These are phyloP conservation scores for Thalassiosira profunda DNA, from an alignment of 108 stramenopile species.

Conservation along the genomic window DNA sequence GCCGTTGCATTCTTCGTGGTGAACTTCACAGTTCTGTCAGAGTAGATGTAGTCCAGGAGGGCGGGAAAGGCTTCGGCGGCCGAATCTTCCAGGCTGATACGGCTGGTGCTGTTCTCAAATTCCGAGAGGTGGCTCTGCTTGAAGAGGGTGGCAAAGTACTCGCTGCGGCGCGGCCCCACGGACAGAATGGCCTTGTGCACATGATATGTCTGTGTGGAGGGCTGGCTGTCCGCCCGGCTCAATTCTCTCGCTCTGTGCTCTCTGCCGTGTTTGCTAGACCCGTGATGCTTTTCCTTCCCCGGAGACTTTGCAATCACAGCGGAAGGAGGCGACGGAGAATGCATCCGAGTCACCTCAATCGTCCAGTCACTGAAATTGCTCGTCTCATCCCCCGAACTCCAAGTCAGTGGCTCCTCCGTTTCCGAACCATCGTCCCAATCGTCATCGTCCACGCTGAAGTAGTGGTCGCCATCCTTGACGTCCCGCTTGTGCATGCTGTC, in stretches of 20 bases:
- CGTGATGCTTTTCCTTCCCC: neutral
- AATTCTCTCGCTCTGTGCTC: neutral
- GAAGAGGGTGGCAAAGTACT: slow-evolving; percentile 56
- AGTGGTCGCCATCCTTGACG: slow-evolving; percentile 35
- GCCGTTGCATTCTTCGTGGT: slow-evolving; percentile 49
- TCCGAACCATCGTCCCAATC: slow-evolving; percentile 45
- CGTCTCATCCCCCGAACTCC: slow-evolving; percentile 35
- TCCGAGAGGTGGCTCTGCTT: slow-evolving; percentile 46
- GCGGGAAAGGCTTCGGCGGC: slow-evolving; percentile 51
- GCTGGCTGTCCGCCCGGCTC: neutral
- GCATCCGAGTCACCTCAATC: slow-evolving; percentile 34
- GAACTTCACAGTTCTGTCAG: slow-evolving; percentile 41
- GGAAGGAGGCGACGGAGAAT: too few relatives aligned
- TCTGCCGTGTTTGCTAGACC: slow-evolving; percentile 1
- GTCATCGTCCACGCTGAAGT: slow-evolving; percentile 42
- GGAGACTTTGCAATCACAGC: neutral
- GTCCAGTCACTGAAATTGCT: slow-evolving; percentile 50
- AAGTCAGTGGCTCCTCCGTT: slow-evolving; percentile 45
- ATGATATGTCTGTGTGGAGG: slow-evolving; percentile 17
- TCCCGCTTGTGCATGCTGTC: slow-evolving; percentile 33
- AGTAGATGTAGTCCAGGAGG: slow-evolving; percentile 50
- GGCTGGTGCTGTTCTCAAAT: slow-evolving; percentile 33
- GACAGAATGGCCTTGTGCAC: slow-evolving; percentile 52
- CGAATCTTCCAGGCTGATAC: slow-evolving; percentile 40
- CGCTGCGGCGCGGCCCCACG: slow-evolving; percentile 49